Percentiles rank a stretch among this genome's conserved stretches.
These are phyloP conservation scores for Claviceps fusiformis DNA, from an alignment of 2,329 filamentous ascomycete genomes.

Conservation along the genomic window DNA sequence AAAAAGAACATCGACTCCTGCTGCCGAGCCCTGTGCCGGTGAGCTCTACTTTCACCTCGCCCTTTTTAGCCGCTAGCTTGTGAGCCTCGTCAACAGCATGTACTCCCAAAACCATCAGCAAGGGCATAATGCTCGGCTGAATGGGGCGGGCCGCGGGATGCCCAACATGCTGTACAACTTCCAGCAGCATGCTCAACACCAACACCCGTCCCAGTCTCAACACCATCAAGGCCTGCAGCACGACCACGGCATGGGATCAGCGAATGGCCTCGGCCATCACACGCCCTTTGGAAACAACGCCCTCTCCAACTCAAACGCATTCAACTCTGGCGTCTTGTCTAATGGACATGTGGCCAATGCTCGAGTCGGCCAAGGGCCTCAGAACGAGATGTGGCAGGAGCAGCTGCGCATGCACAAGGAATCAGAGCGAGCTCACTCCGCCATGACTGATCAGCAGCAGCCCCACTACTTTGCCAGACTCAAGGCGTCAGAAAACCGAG, in stretches of 20 bases:
- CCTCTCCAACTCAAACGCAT: slow-evolving; percentile 50
- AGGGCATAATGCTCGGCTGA: slow-evolving; percentile 63
- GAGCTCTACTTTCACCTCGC: slow-evolving; percentile 8
- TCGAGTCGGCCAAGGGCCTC: slow-evolving; percentile 36
- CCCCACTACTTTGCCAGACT: slow-evolving; percentile 60
- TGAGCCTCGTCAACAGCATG: slow-evolving; percentile 37
- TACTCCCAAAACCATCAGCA: slow-evolving; percentile 61
- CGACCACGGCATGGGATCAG: slow-evolving; percentile 40
- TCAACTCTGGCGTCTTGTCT: slow-evolving; percentile 38
- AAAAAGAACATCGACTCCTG: slow-evolving; percentile 8
- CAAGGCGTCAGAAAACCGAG: slow-evolving; percentile 57
- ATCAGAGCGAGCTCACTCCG: slow-evolving; percentile 56
- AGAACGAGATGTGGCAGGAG: slow-evolving; percentile 69
- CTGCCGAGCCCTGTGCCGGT: slow-evolving; percentile 18
- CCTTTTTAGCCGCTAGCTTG: slow-evolving; percentile 7
- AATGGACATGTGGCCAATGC: slow-evolving; percentile 40
- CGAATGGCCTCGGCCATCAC: slow-evolving; percentile 38
- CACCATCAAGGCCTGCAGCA: slow-evolving; percentile 47
- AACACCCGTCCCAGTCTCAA: slow-evolving; percentile 52
- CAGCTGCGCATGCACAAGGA: slow-evolving; percentile 73
- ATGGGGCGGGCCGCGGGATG: slow-evolving; percentile 42
- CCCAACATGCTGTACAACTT: slow-evolving; percentile 57
- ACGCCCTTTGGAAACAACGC: slow-evolving; percentile 24
- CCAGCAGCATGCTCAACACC: slow-evolving; percentile 45
- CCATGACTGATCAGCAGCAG: slow-evolving; percentile 53